Conservation (phyloP, 306 rosid genomes). For the Delonix regia region DNA sequence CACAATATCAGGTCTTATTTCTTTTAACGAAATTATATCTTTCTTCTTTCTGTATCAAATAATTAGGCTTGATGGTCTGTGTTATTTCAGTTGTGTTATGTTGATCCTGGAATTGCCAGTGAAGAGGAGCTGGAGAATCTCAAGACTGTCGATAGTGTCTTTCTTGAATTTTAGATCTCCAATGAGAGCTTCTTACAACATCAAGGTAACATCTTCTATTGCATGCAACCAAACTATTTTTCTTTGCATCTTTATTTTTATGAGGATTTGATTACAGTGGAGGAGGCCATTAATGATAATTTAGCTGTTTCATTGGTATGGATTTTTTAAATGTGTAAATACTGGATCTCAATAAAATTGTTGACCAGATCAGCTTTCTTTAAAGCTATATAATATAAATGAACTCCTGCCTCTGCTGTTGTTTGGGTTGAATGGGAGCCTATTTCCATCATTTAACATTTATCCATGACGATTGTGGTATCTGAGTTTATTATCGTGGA, state of each 20-base stretch:
- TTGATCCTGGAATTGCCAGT: slow-evolving; percentile 74
- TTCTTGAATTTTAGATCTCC: slow-evolving; percentile 62
- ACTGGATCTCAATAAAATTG: background rate
- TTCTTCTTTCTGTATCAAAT: slow-evolving; percentile 10
- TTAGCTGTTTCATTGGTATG: background rate
- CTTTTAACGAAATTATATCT: background rate
- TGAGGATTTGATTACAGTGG: slow-evolving; percentile 7
- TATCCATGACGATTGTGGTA: slow-evolving; percentile 55
- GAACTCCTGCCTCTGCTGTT: slow-evolving; percentile 49
- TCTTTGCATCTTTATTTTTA: background rate
- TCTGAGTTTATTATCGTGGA: slow-evolving; percentile 55
- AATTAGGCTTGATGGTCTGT: slow-evolving; percentile 35
- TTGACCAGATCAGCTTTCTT: slow-evolving; percentile 14
- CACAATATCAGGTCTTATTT: slow-evolving; percentile 73
- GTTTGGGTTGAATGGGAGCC: slow-evolving; percentile 50
- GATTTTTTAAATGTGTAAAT: background rate
- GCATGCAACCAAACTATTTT: background rate
- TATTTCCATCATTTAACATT: slow-evolving; percentile 49
- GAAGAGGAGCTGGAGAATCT: slow-evolving; percentile 64
- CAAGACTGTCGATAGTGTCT: slow-evolving; percentile 65
- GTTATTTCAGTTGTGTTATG: slow-evolving; percentile 73
- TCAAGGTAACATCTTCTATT: slow-evolving; percentile 17
- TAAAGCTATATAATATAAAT: slow-evolving; percentile 51
- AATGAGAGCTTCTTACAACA: slow-evolving; percentile 24
- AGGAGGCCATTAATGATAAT: background rate